These are phyloP conservation scores for Danielia reshetovae DNA, from an alignment of 805 yeast species.

Conservation along the genomic window DNA sequence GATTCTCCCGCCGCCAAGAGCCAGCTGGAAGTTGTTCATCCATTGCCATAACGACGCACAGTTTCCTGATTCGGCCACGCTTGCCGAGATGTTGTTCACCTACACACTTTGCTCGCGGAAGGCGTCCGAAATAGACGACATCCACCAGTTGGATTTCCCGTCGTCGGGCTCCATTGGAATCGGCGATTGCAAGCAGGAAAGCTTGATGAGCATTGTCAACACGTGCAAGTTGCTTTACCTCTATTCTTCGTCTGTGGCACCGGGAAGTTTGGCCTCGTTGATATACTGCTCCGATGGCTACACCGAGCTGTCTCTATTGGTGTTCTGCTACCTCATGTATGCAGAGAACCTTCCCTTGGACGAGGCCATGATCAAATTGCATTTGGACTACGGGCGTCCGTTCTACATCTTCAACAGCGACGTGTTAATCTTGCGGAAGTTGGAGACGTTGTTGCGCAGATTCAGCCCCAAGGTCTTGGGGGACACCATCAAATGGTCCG, in stretches of 20 bases:
- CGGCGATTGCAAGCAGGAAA: conserved; percentile 63
- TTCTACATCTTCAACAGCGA: conserved; percentile 81
- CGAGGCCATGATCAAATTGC: conserved; percentile 64
- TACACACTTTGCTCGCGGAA: conserved; percentile 25
- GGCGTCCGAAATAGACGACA: conserved; percentile 15
- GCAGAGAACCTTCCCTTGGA: conserved; percentile 56
- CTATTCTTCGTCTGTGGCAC: conserved; percentile 27
- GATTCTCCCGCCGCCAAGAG: conserved; percentile 42
- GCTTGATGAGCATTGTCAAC: conserved; percentile 60
- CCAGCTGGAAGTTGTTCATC: conserved; percentile 52
- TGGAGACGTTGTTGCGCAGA: conserved; percentile 57
- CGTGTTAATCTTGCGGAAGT: conserved; percentile 56
- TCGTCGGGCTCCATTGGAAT: conserved; percentile 80
- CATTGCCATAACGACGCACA: conserved; percentile 57
- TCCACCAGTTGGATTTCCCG: conserved; percentile 57
- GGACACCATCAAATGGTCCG: conserved; percentile 23
- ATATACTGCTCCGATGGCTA: conserved; percentile 88
- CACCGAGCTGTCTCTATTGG: conserved; percentile 80
- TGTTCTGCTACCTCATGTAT: conserved; percentile 68
- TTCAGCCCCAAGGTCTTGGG: conserved; percentile 48
- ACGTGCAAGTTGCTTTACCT: conserved; percentile 63
- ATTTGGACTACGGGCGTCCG: conserved; percentile 64
- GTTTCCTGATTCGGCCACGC: conserved; percentile 45
- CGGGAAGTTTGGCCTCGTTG: conserved; percentile 41
- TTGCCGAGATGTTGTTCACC: conserved; percentile 33